These are phyloP conservation scores for Leccinum aurantiacum DNA, from an alignment of 768 basidiomycete species.

Conservation along the genomic window DNA sequence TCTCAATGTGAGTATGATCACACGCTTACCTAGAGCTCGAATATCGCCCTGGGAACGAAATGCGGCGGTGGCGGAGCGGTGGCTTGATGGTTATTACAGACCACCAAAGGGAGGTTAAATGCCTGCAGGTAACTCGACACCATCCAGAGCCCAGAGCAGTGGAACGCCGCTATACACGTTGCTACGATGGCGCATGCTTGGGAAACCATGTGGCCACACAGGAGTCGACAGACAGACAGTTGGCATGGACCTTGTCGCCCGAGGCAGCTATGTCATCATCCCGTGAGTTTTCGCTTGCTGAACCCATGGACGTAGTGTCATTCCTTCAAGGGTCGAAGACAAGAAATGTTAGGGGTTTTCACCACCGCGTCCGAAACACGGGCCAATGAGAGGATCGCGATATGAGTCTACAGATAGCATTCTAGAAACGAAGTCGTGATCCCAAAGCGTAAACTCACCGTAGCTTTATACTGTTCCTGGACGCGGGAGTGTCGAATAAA, in stretches of 20 bases:
- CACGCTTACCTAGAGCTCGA: not conserved
- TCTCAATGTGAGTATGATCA: conserved; percentile 1
- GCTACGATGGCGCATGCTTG: conserved; percentile 6
- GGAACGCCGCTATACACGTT: conserved; percentile 16
- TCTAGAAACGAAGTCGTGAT: conserved; percentile 11
- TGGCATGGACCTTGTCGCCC: too few relatives aligned
- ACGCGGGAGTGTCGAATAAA: not conserved
- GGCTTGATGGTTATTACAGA: conserved; percentile 21
- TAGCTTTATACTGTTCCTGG: conserved; percentile 15
- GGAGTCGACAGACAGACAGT: conserved; percentile 4
- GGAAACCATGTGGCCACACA: not conserved
- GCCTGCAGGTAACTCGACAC: conserved; percentile 16
- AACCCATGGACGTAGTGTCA: not conserved
- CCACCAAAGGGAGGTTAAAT: not conserved
- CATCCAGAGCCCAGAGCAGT: conserved; percentile 11
- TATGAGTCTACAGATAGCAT: conserved; percentile 12
- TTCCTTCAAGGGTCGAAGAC: not conserved
- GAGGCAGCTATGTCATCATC: not conserved
- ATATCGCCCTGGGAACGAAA: not conserved
- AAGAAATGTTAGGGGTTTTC: conserved; percentile 8
- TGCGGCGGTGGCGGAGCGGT: conserved; percentile 14
- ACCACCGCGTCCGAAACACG: conserved; percentile 14
- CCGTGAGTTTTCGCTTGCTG: not conserved
- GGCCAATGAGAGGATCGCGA: conserved; percentile 20
- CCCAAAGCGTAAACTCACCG: not conserved